Evolutionary conservation across 257 asterid genomes (phyloP).

Genomic region (Primulina eburnea): DNA sequence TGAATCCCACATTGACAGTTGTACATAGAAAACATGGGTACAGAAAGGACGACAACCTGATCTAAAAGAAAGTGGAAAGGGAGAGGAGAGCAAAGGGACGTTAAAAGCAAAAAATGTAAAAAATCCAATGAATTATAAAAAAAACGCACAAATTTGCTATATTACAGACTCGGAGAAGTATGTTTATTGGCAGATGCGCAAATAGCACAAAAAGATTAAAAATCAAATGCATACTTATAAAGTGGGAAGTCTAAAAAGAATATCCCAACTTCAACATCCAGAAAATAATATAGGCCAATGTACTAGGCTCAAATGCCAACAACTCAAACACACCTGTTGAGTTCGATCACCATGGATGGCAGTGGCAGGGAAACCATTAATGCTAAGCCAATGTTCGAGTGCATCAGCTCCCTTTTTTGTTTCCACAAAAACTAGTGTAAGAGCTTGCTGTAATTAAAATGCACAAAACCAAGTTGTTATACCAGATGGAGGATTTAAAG

Average conservation of each 20-base stretch:
- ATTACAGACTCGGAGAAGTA: neutral
- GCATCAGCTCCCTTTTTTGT: constrained; percentile 91
- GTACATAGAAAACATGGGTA: neutral
- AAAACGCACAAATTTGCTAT: too few relatives aligned
- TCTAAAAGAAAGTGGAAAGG: neutral
- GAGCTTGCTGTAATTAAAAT: constrained; percentile 51
- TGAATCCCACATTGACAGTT: neutral
- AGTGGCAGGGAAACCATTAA: constrained; percentile 27
- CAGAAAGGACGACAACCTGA: neutral
- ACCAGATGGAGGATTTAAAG: neutral
- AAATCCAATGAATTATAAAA: neutral
- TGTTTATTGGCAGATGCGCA: neutral
- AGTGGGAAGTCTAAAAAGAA: neutral
- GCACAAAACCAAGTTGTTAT: neutral
- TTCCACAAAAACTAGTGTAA: constrained; percentile 81
- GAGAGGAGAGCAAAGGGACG: neutral
- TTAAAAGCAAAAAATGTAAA: neutral
- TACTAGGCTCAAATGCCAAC: neutral
- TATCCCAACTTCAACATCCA: neutral
- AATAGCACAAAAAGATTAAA: neutral
- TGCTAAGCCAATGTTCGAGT: constrained; percentile 63
- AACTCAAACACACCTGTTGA: constrained; percentile 19
- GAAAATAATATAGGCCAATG: neutral
- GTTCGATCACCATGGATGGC: neutral
- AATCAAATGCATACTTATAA: neutral